Percentiles rank a stretch among this genome's conserved stretches.
Evolutionary conservation across 1,139 yeast species (phyloP).

Genomic region (Magnusiomyces paraingens): DNA sequence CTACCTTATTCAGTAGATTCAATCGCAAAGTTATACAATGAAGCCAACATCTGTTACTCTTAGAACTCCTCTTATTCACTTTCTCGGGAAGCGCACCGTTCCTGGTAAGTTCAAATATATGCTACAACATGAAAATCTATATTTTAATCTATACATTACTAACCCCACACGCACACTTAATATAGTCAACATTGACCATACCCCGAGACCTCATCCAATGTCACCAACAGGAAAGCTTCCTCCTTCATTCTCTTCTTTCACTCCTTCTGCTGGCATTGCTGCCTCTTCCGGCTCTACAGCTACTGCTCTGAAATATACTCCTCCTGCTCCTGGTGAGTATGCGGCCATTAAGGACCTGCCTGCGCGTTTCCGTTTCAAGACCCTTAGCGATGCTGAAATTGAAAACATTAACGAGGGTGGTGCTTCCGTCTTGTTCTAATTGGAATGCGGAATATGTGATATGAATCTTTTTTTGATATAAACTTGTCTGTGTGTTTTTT

Average conservation of each 20-base stretch:
- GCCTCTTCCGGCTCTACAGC: conserved; percentile 42
- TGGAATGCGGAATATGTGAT: no score
- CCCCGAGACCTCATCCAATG: conserved; percentile 42
- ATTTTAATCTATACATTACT: conserved; percentile 7
- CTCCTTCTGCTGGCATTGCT: conserved; percentile 33
- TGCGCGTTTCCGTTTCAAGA: conserved; percentile 57
- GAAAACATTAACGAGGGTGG: conserved; percentile 75
- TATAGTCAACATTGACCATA: conserved; percentile 30
- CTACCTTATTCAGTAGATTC: background rate
- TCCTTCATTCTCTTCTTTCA: conserved; percentile 37
- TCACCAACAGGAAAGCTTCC: conserved; percentile 44
- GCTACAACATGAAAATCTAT: background rate
- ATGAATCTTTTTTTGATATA: no score
- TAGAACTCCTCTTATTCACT: conserved; percentile 36
- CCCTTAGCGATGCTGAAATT: conserved; percentile 59
- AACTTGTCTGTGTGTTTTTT: no score
- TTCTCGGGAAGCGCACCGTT: conserved; percentile 35
- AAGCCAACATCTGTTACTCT: conserved; percentile 26
- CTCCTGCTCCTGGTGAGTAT: conserved; percentile 38
- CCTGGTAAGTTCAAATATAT: conserved; percentile 18
- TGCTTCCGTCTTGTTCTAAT: conserved; percentile 34
- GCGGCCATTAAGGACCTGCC: conserved; percentile 67
- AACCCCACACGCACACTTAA: background rate
- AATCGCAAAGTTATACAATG: conserved; percentile 21
- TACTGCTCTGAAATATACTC: conserved; percentile 25